phyloP scores from a whole-genome alignment of 306 rosid genomes.

The Acacia confusa region DNA sequence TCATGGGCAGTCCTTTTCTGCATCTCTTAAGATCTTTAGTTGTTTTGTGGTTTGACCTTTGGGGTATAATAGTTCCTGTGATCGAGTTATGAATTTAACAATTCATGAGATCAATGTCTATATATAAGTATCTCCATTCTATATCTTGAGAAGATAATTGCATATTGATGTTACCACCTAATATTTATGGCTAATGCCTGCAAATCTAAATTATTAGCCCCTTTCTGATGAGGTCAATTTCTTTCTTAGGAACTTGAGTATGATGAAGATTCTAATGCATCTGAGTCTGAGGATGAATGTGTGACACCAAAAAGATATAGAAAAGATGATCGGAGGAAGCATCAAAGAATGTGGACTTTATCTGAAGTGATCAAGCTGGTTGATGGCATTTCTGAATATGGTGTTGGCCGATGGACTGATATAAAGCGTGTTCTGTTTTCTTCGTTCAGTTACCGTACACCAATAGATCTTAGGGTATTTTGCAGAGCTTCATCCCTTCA shows the following conservation, averaged over 20 bases:
- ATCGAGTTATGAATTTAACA: neutral
- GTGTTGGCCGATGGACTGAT: conserved; percentile 95
- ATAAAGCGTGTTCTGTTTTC: conserved; percentile 66
- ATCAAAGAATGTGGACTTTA: conserved; percentile 90
- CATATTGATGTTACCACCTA: neutral
- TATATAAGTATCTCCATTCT: neutral
- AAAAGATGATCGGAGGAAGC: conserved; percentile 77
- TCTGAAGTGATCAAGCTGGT: conserved; percentile 75
- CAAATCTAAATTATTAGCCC: neutral
- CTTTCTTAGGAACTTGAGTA: conserved; percentile 44
- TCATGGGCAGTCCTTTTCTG: neutral
- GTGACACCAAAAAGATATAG: conserved; percentile 45
- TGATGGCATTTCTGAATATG: conserved; percentile 90
- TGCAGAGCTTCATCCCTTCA: conserved; percentile 26
- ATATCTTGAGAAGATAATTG: neutral
- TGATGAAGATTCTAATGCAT: conserved; percentile 31
- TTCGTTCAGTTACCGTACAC: conserved; percentile 76
- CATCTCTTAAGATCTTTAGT: neutral
- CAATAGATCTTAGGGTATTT: conserved; percentile 90
- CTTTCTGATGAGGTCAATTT: conserved; percentile 18
- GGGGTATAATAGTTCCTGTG: conserved; percentile 18
- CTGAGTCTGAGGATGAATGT: conserved; percentile 57
- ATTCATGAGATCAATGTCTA: neutral
- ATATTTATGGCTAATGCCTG: neutral
- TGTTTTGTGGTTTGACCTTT: neutral